Conservation (phyloP, 2,329 filamentous ascomycete genomes). For the Reticulascus tulasneorum region DNA sequence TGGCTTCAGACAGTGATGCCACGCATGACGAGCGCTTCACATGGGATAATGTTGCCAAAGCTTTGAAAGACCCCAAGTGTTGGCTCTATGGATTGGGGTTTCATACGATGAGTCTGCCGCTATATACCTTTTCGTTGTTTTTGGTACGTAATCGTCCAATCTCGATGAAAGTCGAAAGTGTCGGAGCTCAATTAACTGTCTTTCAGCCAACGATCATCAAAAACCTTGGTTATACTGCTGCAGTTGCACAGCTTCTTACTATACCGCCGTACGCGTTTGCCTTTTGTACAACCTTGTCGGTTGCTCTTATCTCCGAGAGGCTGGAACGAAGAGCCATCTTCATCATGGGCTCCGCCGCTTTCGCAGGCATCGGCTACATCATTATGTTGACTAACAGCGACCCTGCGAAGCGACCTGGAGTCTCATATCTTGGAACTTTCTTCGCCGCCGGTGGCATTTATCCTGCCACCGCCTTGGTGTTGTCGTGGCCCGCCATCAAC, state of each 20-base stretch:
- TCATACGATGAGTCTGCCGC: conserved; percentile 65
- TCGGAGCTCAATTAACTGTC: not conserved
- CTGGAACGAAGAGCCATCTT: conserved; percentile 56
- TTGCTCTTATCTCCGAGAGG: conserved; percentile 59
- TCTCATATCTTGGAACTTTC: conserved; percentile 59
- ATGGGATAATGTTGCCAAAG: conserved; percentile 62
- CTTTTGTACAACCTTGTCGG: conserved; percentile 52
- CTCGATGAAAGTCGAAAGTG: accelerated
- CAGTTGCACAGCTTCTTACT: conserved; percentile 53
- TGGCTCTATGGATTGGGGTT: conserved; percentile 71
- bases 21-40: conserved; percentile 64
- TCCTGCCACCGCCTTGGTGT: conserved; percentile 57
- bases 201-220: conserved; percentile 49
- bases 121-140: conserved; percentile 54
- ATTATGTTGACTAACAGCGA: conserved; percentile 51
- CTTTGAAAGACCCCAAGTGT: conserved; percentile 64
- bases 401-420: conserved; percentile 43
- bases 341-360: conserved; percentile 52
- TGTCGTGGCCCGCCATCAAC: conserved; percentile 70
- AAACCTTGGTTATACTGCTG: conserved; percentile 49
- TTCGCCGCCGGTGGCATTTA: conserved; percentile 66
- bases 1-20: conserved; percentile 66
- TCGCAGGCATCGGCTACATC: conserved; percentile 61
- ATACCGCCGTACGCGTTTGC: conserved; percentile 63
- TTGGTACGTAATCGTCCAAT: conserved; percentile 29